Conservation (phyloP, 2,329 filamentous ascomycete genomes). For the Colletotrichum sublineola region DNA sequence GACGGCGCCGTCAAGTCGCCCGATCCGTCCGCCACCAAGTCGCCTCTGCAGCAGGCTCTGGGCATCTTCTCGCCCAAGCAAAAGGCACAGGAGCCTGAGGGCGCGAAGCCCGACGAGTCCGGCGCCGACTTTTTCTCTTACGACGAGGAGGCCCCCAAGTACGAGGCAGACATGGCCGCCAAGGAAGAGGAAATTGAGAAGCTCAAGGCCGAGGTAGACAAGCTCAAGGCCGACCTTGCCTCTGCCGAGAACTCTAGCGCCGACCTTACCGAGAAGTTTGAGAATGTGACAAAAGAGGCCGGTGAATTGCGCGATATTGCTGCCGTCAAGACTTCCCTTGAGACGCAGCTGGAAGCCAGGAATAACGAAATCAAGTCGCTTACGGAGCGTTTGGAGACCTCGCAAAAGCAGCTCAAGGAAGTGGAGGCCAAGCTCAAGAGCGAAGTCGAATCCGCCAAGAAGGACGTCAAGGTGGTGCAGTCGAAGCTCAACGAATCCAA, state of each 20-base stretch:
- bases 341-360: slow-evolving; percentile 63
- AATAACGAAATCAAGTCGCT: slow-evolving; percentile 63
- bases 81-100: slow-evolving; percentile 52
- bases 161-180: slow-evolving; percentile 53
- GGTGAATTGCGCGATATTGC: slow-evolving; percentile 59
- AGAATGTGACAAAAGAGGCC: slow-evolving; percentile 76
- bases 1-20: slow-evolving; percentile 44
- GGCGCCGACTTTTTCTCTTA: slow-evolving; percentile 90
- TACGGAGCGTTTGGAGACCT: slow-evolving; percentile 61
- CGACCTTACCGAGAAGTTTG: slow-evolving; percentile 75
- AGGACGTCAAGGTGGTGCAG: slow-evolving; percentile 45
- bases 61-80: slow-evolving; percentile 64
- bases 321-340: slow-evolving; percentile 59
- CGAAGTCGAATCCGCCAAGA: slow-evolving; percentile 47
- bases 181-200: slow-evolving; percentile 78
- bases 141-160: slow-evolving; percentile 84
- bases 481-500: slow-evolving; percentile 48
- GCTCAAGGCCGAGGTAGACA: slow-evolving; percentile 77
- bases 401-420: slow-evolving; percentile 60
- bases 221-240: slow-evolving; percentile 77
- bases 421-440: slow-evolving; percentile 54
- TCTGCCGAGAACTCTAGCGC: slow-evolving; percentile 78
- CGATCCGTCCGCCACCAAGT: slow-evolving; percentile 55
- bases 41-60: slow-evolving; percentile 62
- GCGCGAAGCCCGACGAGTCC: slow-evolving; percentile 50